Evolutionary conservation across 371 early-diverging fungal genomes (phyloP), one percentile per base, ranked within the genome.

Genomic region (Coemansia sp.): DNA sequence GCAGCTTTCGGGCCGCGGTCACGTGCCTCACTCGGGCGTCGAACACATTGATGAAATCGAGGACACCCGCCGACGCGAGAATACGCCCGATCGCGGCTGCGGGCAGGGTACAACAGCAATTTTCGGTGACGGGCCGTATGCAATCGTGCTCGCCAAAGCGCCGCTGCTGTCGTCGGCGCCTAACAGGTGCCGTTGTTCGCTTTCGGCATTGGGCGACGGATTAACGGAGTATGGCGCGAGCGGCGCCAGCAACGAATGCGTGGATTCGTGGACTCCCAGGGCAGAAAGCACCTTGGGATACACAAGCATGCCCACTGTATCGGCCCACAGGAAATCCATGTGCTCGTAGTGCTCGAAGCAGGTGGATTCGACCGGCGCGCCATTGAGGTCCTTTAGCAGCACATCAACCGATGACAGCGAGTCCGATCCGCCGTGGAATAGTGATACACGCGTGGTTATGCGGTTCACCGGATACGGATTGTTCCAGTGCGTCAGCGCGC

Each of bases 401-500:
- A 80, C 81, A 34, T 85, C 63, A 42, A 91, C 87, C 48, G 95
- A 88, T 0, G 92, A 88, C 14, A 96, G 79, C 1, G 93, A 87
- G 64, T 95, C 95, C 4, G 85, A 81, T 14, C 91, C 90, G 43
- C 97, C 97, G 64, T 94, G 91, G 78, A 95, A 95, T 50, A 96
- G 78, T 10, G 93, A 93, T 31, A 95, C 87, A 0, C 90, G 93
- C 2, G 93, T 91, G 40, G 76, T 77, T 62, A 96, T 94, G 45
- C 88, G 57, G 39, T 58, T 54, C 16, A 76, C 32, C 11, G 76
- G 90, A 31, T 86, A 80, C 0, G 93, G 93, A n/a, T 95, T 93
- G 75, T 83, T 86, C 59, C 79, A 75, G 51, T 79, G 79, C 4
- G 77, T 59, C 40, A 74, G 48, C 35, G 62, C 74, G 31, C 70